phyloP scores from a whole-genome alignment of 2,329 filamentous ascomycete genomes.

The Fusarium sp. region DNA sequence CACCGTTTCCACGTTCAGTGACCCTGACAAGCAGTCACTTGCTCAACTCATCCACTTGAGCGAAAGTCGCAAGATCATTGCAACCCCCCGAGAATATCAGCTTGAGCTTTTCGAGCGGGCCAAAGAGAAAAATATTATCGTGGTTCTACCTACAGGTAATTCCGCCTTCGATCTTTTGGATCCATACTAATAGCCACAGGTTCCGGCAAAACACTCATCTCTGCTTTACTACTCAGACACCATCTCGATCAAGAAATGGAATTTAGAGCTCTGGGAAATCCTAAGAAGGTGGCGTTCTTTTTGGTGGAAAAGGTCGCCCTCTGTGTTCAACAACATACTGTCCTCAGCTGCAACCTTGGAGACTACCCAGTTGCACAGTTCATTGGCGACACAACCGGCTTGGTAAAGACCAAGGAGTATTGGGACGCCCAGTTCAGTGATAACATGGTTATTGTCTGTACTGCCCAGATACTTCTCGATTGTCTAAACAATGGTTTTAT shows the following conservation, averaged over 20 bases:
- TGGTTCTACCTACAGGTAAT: conserved; percentile 89
- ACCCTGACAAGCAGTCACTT: conserved; percentile 51
- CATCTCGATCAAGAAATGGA: conserved; percentile 83
- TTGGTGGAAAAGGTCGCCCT: conserved; percentile 90
- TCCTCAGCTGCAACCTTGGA: conserved; percentile 80
- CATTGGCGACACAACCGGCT: conserved; percentile 75
- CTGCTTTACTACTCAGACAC: conserved; percentile 84
- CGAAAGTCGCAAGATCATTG: conserved; percentile 71
- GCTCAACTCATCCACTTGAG: conserved; percentile 53
- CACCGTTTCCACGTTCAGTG: conserved; percentile 43
- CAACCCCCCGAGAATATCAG: conserved; percentile 89
- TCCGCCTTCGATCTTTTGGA: neutral
- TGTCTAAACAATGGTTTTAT: conserved; percentile 85
- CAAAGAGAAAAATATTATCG: conserved; percentile 87
- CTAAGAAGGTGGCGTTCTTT: conserved; percentile 83
- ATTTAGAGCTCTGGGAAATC: conserved; percentile 70
- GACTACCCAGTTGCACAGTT: conserved; percentile 80
- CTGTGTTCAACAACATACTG: conserved; percentile 88
- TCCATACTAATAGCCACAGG: conserved; percentile 61
- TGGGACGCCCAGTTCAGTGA: conserved; percentile 68
- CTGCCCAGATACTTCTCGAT: conserved; percentile 85
- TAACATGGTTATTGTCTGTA: conserved; percentile 91
- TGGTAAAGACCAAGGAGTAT: conserved; percentile 58
- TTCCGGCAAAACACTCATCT: conserved; percentile 96
- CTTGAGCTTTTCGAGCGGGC: conserved; percentile 90